phyloP scores from a whole-genome alignment of 129 eudicot species.

The Lactuca saligna region DNA sequence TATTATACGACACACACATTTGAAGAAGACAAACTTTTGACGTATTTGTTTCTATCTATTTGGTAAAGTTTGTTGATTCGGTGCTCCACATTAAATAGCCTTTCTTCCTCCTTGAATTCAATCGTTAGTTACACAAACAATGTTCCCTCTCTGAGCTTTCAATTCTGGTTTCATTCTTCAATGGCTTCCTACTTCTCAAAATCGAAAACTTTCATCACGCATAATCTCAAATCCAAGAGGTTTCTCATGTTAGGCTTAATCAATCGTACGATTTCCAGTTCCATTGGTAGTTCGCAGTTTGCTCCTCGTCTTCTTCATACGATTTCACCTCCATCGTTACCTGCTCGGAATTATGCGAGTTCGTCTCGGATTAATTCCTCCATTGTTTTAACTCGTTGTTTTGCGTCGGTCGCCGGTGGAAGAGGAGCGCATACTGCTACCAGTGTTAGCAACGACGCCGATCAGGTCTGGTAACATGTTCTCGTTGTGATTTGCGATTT shows the following conservation, averaged over 20 bases:
- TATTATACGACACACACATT: too few relatives aligned
- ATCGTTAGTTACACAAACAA: not conserved
- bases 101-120: not conserved
- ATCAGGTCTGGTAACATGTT: constrained; percentile 23
- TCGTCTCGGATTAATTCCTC: not conserved
- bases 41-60: not conserved
- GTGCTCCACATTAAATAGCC: not conserved
- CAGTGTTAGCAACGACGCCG: constrained; percentile 10
- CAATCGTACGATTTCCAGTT: constrained; percentile 13
- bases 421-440: constrained; percentile 30
- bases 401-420: not conserved
- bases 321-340: constrained; percentile 16
- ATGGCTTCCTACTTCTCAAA: constrained; percentile 33
- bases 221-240: constrained; percentile 14
- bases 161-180: constrained; percentile 13
- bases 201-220: constrained; percentile 22
- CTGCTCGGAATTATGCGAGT: not conserved
- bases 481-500: not conserved
- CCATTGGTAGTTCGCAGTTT: constrained; percentile 7
- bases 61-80: not conserved
- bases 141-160: not conserved
- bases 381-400: not conserved
- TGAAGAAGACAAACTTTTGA: not conserved
- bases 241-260: not conserved
- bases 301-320: constrained; percentile 10